Evolutionary conservation across 192 early-diverging fungal genomes (phyloP).

Genomic region (Gryganskiella cystojenkinii): DNA sequence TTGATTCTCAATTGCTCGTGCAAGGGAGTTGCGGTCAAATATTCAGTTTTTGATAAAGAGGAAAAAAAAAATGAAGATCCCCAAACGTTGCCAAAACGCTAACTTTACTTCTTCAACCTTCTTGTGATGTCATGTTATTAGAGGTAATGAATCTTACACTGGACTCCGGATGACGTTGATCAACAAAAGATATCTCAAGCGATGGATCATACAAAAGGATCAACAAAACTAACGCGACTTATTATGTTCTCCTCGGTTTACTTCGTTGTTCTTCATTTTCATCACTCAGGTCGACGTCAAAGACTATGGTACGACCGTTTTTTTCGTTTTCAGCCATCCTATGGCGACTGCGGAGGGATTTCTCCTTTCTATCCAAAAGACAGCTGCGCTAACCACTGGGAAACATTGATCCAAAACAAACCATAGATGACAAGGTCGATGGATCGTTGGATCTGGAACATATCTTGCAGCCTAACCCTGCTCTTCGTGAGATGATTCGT

Average conservation of each 20-base stretch:
- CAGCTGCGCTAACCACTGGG: no score
- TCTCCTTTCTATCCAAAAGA: background rate
- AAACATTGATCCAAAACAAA: no score
- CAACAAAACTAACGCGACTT: no score
- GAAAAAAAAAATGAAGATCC: no score
- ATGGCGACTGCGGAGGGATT: background rate
- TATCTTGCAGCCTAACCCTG: slow-evolving; percentile 66
- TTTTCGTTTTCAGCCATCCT: slow-evolving; percentile 1
- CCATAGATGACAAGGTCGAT: slow-evolving; percentile 69
- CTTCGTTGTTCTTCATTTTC: background rate
- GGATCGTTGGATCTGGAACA: slow-evolving; percentile 72
- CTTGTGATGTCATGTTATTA: no score
- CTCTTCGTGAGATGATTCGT: slow-evolving; percentile 71
- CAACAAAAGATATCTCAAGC: no score
- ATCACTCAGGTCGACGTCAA: slow-evolving; percentile 63
- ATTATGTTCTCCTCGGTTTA: background rate
- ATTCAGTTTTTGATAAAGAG: no score
- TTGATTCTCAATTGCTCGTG: background rate
- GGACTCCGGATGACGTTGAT: no score
- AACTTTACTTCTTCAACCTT: no score
- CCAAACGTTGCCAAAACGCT: no score
- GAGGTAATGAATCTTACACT: background rate
- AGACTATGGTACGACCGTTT: slow-evolving; percentile 61
- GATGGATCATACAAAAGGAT: no score
- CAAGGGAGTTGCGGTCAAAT: no score